Evolutionary conservation across 352 stramenopile genomes (phyloP), one percentile per base, ranked within the genome.

Genomic region (Pythium dissotocum): DNA sequence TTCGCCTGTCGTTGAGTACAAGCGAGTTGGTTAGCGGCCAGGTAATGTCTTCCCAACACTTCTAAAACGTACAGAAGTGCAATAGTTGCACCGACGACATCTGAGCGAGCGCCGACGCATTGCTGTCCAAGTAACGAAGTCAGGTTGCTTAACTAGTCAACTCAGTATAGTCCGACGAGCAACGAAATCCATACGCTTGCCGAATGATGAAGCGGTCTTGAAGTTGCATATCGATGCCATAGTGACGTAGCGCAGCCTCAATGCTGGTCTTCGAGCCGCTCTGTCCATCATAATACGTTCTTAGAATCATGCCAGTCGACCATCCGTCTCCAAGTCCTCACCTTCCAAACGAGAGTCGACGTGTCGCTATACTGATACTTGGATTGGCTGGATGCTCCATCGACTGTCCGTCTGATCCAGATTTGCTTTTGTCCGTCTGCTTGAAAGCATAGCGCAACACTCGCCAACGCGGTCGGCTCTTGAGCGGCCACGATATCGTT

Each of bases 181-280:
- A 16, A 12, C 42, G 8, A 26, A 18, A 9, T 60, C 63, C 54
- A 24, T 48, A 76, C 70, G 70, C 26, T 60, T 76, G 70, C 13
- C 70, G 70, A n/a, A 76, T 76, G 30, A 76, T 70, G 28, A 73
- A 76, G 5, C 70, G 65, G 13, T 76, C 70, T 61, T 73, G 66
- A 14, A 76, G 60, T n/a, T 64, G 26, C 18, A 67, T 61, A 16
- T 72, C 70, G 30, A 76, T 33, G 7, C 70, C 70, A 18, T 62
- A 44, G 13, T 12, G 1, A 26, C 16, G 28, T 5, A 76, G 28
- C 2, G 24, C 38, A 18, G 30, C 12, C 8, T 65, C 57, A 1
- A 73, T 30, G 0, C 9, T 28, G 1, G 12, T 44, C 18, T 62
- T 68, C 4, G 60, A 62, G 16, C 36, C 46, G 12, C 9, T 38